A percentile compares a stretch with the other conserved stretches of the same genome.
phyloP scores from a whole-genome alignment of 2,329 filamentous ascomycete species.

The Ophiocordyceps camponoti-leonardi region DNA sequence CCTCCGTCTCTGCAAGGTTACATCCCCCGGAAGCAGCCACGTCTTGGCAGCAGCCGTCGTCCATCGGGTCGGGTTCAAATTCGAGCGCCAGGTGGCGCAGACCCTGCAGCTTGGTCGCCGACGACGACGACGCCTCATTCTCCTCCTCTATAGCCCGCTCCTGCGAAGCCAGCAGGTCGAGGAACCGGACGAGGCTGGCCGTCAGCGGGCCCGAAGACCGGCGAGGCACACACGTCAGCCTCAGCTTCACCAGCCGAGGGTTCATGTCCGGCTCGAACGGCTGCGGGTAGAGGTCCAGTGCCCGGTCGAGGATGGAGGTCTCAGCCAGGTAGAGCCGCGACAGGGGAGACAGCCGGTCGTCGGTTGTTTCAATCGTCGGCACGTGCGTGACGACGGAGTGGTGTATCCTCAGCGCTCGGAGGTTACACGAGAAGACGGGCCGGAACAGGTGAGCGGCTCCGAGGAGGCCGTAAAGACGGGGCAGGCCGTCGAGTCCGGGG shows the following conservation, averaged over 20 bases:
- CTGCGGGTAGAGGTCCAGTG: slow-evolving; percentile 27
- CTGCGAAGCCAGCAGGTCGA: slow-evolving; percentile 28
- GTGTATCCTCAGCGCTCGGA: slow-evolving; percentile 35
- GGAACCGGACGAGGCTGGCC: slow-evolving; percentile 26
- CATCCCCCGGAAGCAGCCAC: slow-evolving; percentile 23
- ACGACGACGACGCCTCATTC: slow-evolving; percentile 12
- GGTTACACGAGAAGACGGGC: slow-evolving; percentile 33
- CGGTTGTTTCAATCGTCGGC: slow-evolving; percentile 21
- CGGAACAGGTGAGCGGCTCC: slow-evolving; percentile 30
- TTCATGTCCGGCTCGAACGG: slow-evolving; percentile 38
- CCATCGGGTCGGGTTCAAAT: slow-evolving; percentile 26
- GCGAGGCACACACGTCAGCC: slow-evolving; percentile 35
- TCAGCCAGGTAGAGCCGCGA: slow-evolving; percentile 26
- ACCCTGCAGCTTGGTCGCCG: slow-evolving; percentile 25
- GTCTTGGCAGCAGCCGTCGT: slow-evolving; percentile 15
- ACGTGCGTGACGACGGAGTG: slow-evolving; percentile 42
- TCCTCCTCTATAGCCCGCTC: slow-evolving; percentile 26
- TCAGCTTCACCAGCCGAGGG: slow-evolving; percentile 32
- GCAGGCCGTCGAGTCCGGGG: slow-evolving; percentile 7
- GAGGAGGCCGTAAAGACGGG: slow-evolving; percentile 23
- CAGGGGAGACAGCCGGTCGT: slow-evolving; percentile 16
- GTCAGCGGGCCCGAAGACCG: slow-evolving; percentile 33
- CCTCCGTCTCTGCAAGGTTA: no score
- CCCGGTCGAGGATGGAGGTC: slow-evolving; percentile 22
- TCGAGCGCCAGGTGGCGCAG: slow-evolving; percentile 37